Base-by-base conservation (phyloP, 768 basidiomycete genomes). In the Mycena belliarum region DNA sequence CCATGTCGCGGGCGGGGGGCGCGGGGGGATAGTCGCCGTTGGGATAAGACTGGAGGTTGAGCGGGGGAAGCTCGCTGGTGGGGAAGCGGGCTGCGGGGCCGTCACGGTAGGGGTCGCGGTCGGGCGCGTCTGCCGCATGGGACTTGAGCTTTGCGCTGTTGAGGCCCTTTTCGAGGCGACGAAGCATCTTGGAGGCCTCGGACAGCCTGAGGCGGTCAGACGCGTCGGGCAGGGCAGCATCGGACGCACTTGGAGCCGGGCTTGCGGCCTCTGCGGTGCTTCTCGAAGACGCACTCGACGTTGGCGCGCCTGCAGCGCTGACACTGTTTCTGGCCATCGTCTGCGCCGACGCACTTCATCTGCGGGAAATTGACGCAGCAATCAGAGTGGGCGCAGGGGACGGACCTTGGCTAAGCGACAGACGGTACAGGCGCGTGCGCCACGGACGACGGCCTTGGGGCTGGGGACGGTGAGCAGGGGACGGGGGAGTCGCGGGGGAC, bases 321-420 rank as follows among this genome's bases (percentile, higher is more conserved):
- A 69, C 91, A 94, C 28, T 82, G 84, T 65, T 85, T 86, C 60
- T 84, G 79, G 57, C 91, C 90, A 66, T 93, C 91, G 69, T 94
- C 91, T 48, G 92, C 88, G 43, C 90, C 91, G 57, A 93, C 91
- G 66, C 91, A 94, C 72, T 93, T 92, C 91, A 94, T 94, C 91
- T 93, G 64, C 42, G 48, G 43, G 54, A 55, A 46, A 50, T 45
- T 25, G 18, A 57, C 28, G 52, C 52, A 59, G 65, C 50, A 57
- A 62, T 52, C 48, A 44, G 63, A 51, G 55, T 57, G 50, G 52
- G 33, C 59, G 56, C 53, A 38, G 61, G 48, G 55, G 23, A 37
- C 52, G 61, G 50, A 87, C 91, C 83, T 93, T 93, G 61, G 91
- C 91, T 51, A 84, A 82, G 42, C 91, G 85, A 71, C 91, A 94